Base-by-base conservation (phyloP, 2,329 filamentous ascomycete species). In the Chaetothyriales sp. region DNA sequence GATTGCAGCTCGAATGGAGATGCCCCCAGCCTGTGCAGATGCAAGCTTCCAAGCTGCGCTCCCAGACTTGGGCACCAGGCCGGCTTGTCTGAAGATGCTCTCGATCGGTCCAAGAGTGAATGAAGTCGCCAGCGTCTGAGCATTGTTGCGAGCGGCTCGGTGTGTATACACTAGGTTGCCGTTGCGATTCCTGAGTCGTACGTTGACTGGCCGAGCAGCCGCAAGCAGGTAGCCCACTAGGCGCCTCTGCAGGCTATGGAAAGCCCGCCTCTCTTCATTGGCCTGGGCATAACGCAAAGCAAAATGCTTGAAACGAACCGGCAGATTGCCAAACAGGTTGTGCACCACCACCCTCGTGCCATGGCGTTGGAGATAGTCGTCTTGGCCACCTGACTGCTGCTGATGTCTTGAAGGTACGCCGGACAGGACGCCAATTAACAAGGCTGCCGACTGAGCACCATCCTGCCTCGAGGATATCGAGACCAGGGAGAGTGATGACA, bases 271-370 rank as follows among this genome's bases (percentile, higher is more conserved):
- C 3, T 75, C 65, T 46, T 81, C 70, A 20, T 70, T 62, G 9
- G 72, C 57, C 57, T 71, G 73, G 60, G 78, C 70, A 42, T 73
- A 64, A 56, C 71, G 67, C 2, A 79, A 58, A 0, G 77, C 77
- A 55, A 88, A 77, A 59, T 88, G 84, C 63, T 92, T 94, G 22
- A 93, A 82, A 12, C 90, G 80, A 10, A 95, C 90, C 0, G 90
- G 88, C 78, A 95, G 86, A 52, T 81, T 84, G 0, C 89, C 88
- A 66, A 95, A 96, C 1, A 95, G 70, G 63, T 95, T 82, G 51
- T 81, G 78, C 5, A 94, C 83, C 0, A 75, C 75, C 1, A 90
- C 80, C 25, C 79, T 77, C 0, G 89, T 95, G 3, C 90, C 90
- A 68, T 86, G 79, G 18, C 70, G 64, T 51, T 74, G 75, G n/a